phyloP scores from a whole-genome alignment of 208 protist genomes.

The Trypanosoma grayi region DNA sequence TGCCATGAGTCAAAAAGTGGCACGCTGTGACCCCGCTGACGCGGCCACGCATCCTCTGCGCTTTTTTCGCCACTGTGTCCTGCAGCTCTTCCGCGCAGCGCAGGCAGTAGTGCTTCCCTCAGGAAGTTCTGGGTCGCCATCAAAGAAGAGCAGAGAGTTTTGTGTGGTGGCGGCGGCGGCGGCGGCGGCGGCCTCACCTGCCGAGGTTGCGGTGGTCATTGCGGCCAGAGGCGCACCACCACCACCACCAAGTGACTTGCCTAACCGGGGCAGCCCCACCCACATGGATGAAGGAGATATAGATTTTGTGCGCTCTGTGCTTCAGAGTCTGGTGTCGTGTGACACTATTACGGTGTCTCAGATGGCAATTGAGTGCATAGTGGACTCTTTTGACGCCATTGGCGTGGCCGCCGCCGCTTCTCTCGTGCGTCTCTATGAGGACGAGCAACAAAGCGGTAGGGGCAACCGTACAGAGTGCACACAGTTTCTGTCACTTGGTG shows the following conservation, averaged over 20 bases:
- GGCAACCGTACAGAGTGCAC: background rate
- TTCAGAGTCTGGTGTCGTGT: constrained; percentile 4
- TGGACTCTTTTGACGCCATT: constrained; percentile 10
- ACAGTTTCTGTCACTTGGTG: constrained; percentile 10
- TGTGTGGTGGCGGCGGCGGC: too few relatives aligned
- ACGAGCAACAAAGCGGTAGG: background rate
- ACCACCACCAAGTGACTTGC: too few relatives aligned
- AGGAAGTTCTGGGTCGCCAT: too few relatives aligned
- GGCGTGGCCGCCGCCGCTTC: constrained; percentile 11
- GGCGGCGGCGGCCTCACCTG: background rate
- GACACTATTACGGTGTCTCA: background rate
- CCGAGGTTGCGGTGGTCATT: background rate
- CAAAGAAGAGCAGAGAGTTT: too few relatives aligned
- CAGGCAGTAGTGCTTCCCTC: background rate
- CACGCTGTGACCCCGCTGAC: background rate
- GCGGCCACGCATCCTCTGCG: constrained; percentile 3
- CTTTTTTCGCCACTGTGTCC: constrained; percentile 4
- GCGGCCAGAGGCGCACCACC: background rate
- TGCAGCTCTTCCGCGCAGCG: background rate
- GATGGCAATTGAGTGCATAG: background rate
- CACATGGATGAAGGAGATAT: background rate
- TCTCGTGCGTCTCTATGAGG: background rate
- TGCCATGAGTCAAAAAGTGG: background rate
- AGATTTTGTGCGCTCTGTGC: background rate
- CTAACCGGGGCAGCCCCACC: too few relatives aligned